Evolutionary conservation across 768 basidiomycete species (phyloP).

Genomic region (Boletus eberwhitei): DNA sequence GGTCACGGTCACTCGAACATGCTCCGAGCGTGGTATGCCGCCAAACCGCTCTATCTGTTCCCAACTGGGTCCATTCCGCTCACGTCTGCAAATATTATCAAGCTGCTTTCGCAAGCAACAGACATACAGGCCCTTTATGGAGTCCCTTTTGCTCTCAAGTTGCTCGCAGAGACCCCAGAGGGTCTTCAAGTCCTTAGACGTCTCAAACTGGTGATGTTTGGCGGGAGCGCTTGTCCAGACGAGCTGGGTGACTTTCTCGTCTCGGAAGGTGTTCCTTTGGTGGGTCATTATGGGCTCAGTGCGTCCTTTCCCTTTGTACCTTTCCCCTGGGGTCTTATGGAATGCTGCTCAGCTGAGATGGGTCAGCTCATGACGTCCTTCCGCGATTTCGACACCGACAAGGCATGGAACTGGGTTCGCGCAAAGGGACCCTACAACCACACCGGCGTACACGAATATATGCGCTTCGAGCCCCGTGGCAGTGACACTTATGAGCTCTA

Average conservation of each 20-base stretch:
- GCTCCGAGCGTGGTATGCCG: constrained; percentile 43
- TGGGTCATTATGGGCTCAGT: constrained; percentile 49
- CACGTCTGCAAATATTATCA: constrained; percentile 43
- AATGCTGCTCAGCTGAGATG: constrained; percentile 23
- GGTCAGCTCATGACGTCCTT: constrained; percentile 45
- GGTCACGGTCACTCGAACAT: constrained; percentile 24
- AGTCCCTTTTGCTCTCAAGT: constrained; percentile 39
- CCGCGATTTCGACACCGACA: constrained; percentile 47
- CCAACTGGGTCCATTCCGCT: constrained; percentile 40
- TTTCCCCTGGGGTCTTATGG: neutral
- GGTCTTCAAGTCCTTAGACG: constrained; percentile 39
- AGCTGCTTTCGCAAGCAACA: constrained; percentile 35
- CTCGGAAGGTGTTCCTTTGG: constrained; percentile 45
- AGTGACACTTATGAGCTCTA: constrained; percentile 45
- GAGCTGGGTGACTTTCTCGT: constrained; percentile 51
- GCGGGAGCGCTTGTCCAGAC: constrained; percentile 51
- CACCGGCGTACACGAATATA: constrained; percentile 28
- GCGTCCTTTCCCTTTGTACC: constrained; percentile 19
- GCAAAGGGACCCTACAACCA: constrained; percentile 23
- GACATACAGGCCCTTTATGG: constrained; percentile 33
- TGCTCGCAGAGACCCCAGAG: constrained; percentile 47
- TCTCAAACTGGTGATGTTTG: constrained; percentile 50
- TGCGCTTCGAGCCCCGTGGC: constrained; percentile 43
- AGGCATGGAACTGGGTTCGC: constrained; percentile 54
- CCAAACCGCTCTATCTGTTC: constrained; percentile 43